Percentiles rank a stretch among this genome's conserved stretches.
These are phyloP conservation scores for Carallia pectinifolia DNA, from an alignment of 345 rosid genomes.

Conservation along the genomic window DNA sequence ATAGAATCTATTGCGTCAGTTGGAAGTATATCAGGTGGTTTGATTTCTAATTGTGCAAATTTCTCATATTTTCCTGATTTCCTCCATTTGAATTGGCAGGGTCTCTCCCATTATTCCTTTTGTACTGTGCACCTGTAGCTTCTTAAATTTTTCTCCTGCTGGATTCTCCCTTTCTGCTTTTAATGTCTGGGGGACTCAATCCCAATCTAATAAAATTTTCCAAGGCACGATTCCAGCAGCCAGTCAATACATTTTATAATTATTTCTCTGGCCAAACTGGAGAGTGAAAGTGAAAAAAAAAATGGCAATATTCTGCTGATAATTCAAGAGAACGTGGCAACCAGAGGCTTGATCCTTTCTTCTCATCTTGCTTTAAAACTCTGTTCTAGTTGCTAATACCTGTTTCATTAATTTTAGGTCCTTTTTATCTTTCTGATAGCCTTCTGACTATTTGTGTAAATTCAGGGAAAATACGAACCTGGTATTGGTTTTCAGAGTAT, in stretches of 20 bases:
- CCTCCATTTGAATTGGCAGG: background rate
- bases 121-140: background rate
- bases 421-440: background rate
- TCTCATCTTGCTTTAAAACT: background rate
- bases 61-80: background rate
- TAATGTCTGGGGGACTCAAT: background rate
- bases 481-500: constrained; percentile 96
- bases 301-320: too few species aligned
- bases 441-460: constrained; percentile 15
- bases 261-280: background rate
- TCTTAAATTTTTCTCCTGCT: background rate
- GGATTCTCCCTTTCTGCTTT: background rate
- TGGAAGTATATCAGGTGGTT: constrained; percentile 66
- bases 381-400: background rate
- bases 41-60: background rate
- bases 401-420: too few species aligned
- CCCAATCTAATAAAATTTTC: constrained; percentile 2
- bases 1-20: constrained; percentile 66
- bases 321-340: background rate
- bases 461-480: constrained; percentile 84
- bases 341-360: background rate
- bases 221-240: background rate
- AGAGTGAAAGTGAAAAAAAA: background rate
- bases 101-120: too few species aligned
- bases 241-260: background rate